Evolutionary conservation across 2,329 filamentous ascomycete species (phyloP).

Genomic region (Diaporthe amygdali): DNA sequence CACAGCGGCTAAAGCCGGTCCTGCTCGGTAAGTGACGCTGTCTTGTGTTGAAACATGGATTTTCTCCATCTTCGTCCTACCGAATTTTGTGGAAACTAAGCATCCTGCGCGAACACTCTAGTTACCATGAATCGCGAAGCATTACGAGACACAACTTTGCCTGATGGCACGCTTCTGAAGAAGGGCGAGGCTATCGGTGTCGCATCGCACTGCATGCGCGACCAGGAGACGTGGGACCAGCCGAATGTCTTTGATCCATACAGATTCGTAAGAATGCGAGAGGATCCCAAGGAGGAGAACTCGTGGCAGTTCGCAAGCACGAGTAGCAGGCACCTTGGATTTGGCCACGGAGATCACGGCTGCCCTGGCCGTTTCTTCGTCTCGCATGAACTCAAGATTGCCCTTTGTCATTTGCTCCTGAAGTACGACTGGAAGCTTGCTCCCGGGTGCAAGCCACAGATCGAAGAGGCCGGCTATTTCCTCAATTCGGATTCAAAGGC

Average conservation of each 20-base stretch:
- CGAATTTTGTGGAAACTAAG: too few relatives aligned
- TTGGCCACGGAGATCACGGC: conserved; percentile 39
- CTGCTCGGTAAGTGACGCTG: too few relatives aligned
- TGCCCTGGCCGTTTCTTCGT: conserved; percentile 42
- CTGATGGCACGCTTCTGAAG: background rate
- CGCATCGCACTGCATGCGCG: background rate
- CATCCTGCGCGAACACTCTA: too few relatives aligned
- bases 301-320: background rate
- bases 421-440: conserved; percentile 17
- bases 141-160: background rate
- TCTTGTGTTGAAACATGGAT: too few relatives aligned
- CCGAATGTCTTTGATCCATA: too few relatives aligned
- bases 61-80: too few relatives aligned
- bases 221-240: too few relatives aligned
- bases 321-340: conserved; percentile 24
- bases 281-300: background rate
- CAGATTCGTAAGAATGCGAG: background rate
- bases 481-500: too few relatives aligned
- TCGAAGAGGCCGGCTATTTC: too few relatives aligned
- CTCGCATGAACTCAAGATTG: conserved; percentile 36
- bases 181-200: background rate
- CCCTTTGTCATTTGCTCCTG: conserved; percentile 1
- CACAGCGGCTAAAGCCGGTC: too few relatives aligned
- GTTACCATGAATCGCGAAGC: background rate
- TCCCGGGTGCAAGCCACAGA: too few relatives aligned